A percentile compares a stretch with the other conserved stretches of the same genome.
phyloP scores from a whole-genome alignment of 192 early-diverging fungal species.

The Coemansia sp. region DNA sequence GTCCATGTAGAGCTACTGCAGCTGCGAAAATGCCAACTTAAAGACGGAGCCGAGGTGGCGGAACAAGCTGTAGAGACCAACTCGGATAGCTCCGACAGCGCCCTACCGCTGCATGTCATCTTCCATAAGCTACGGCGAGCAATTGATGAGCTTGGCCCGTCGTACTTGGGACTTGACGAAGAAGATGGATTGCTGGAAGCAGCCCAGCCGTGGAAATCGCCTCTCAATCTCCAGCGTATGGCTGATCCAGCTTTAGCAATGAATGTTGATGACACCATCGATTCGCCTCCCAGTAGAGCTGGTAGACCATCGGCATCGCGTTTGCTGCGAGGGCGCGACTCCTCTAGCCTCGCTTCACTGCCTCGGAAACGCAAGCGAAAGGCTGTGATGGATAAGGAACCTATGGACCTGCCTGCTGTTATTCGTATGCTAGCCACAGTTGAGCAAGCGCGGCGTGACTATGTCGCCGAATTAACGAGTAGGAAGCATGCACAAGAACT shows the following conservation, averaged over 20 bases:
- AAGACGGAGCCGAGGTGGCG: neutral
- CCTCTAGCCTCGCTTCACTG: neutral
- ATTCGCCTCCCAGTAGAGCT: neutral
- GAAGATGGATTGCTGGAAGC: conserved; percentile 7
- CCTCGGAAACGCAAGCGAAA: neutral
- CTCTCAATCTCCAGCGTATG: conserved; percentile 26
- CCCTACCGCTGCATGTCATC: conserved; percentile 11
- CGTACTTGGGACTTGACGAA: conserved; percentile 29
- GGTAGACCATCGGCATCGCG: neutral
- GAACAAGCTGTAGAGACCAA: neutral
- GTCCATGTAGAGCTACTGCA: conserved; percentile 16
- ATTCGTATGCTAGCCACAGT: conserved; percentile 29
- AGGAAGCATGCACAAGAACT: conserved; percentile 26
- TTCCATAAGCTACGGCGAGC: conserved; percentile 25
- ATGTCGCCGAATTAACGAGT: conserved; percentile 13
- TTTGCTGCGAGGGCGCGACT: neutral
- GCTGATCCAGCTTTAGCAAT: neutral
- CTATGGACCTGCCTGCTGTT: conserved; percentile 19
- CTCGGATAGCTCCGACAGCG: neutral
- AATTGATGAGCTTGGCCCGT: conserved; percentile 11
- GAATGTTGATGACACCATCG: neutral
- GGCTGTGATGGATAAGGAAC: neutral
- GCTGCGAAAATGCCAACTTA: conserved; percentile 10
- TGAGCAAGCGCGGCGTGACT: conserved; percentile 34
- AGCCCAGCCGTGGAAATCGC: conserved; percentile 38